Evolutionary conservation across 331 rosid species (phyloP), one percentile per base, ranked within the genome.

Genomic region (Quercus tomentella): DNA sequence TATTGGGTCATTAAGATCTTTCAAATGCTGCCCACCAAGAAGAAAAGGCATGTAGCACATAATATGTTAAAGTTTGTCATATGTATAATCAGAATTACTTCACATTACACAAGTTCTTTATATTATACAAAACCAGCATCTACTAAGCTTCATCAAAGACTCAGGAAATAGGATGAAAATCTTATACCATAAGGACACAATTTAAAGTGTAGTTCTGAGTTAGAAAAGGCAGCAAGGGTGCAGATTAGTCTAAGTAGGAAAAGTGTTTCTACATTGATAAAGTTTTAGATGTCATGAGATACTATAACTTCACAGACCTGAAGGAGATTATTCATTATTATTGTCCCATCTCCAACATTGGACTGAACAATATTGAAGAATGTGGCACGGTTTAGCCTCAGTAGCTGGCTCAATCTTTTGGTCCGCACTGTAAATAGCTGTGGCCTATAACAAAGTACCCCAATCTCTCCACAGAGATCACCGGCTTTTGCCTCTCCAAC

Each of bases 311-410:
- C 17, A 35, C 90, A 56, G 3, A 96, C 99, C 98, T 96, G 88
- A 81, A 96, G 98, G 70, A 96, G 97, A 81, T 96, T 96, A 55
- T 93, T 96, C 91, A 96, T 90, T 75, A 96, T 96, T 55, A 93
- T 88, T 80, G 91, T 88, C 79, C 99, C 99, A 51, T 96, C 99
- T 5, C 98, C 99, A 1, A 93, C 88, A 37, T 93, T 92, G 60
- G 99, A 92, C 62, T 93, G 94, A 71, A 96, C 97, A 26, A 92
- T 90, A 54, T 83, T 96, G 79, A 93, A 66, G 86, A 96, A 96
- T 0, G 86, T 83, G 0, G 97, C 86, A 4, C 98, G 94, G 80
- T 93, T 96, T 73, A 96, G 77, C 79, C 99, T 85, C 28, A 96
- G 86, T 41, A 96, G 80, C 83, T 93, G 99, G 81, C 93, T 89